phyloP scores from a whole-genome alignment of 2,329 filamentous ascomycete genomes.

The Cladophialophora immunda region DNA sequence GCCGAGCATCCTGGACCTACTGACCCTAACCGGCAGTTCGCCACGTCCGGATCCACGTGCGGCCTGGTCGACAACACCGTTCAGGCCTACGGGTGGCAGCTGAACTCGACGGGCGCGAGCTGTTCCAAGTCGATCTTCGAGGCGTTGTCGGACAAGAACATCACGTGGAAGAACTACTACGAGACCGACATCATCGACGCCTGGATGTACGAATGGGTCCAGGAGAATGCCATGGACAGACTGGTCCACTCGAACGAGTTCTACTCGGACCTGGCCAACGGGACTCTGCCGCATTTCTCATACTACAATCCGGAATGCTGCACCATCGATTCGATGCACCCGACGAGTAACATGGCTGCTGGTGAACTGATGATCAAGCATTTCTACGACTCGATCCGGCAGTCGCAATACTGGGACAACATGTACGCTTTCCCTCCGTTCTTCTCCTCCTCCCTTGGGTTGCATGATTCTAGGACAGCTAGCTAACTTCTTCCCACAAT shows the following conservation, averaged over 20 bases:
- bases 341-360: conserved; percentile 34
- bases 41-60: conserved; percentile 29
- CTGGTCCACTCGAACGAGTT: conserved; percentile 57
- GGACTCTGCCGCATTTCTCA: conserved; percentile 74
- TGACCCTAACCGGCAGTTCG: conserved; percentile 32
- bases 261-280: conserved; percentile 69
- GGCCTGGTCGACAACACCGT: conserved; percentile 32
- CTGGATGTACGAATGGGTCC: conserved; percentile 34
- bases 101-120: conserved; percentile 27
- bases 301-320: conserved; percentile 55
- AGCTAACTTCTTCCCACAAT: not conserved
- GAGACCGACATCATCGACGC: conserved; percentile 34
- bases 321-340: conserved; percentile 35
- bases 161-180: conserved; percentile 37
- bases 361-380: conserved; percentile 35
- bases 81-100: conserved; percentile 28
- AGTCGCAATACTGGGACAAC: conserved; percentile 32
- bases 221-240: conserved; percentile 32
- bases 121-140: conserved; percentile 32
- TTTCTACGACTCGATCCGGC: conserved; percentile 29
- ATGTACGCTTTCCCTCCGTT: conserved; percentile 2
- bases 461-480: not conserved
- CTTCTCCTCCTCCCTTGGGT: not conserved
- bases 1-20: conserved; percentile 33
- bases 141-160: conserved; percentile 27